These are phyloP conservation scores for Euphrasia arctica DNA, from an alignment of 305 asterid species.

Conservation along the genomic window DNA sequence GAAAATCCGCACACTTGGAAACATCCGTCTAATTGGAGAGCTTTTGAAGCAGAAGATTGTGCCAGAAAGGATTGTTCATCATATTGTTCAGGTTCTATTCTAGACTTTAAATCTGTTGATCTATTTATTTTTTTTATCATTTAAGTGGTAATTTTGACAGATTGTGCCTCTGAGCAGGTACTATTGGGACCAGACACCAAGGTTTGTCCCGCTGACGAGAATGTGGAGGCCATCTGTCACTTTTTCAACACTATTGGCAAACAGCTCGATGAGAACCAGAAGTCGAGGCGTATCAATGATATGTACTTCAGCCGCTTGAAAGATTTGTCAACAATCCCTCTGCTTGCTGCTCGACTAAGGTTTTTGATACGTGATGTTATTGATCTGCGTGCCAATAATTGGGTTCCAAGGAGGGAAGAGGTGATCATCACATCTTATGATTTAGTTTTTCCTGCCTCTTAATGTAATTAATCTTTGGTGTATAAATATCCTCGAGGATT, in stretches of 20 bases:
- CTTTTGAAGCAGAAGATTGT: conserved; percentile 96
- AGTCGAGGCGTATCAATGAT: conserved; percentile 70
- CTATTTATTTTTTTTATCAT: not conserved
- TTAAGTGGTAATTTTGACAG: conserved; percentile 16
- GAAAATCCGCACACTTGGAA: conserved; percentile 88
- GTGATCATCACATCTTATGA: conserved; percentile 44
- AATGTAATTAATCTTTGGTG: too few relatives aligned
- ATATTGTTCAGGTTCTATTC: conserved; percentile 79
- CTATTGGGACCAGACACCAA: conserved; percentile 64
- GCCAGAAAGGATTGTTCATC: conserved; percentile 89
- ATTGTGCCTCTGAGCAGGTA: conserved; percentile 50
- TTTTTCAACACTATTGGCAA: conserved; percentile 92
- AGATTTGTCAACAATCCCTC: conserved; percentile 69
- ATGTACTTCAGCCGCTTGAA: conserved; percentile 63
- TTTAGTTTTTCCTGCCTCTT: not conserved
- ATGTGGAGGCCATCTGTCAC: conserved; percentile 95
- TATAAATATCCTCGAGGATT: not conserved
- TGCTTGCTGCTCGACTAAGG: conserved; percentile 65
- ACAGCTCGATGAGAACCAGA: conserved; percentile 85
- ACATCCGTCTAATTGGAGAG: conserved; percentile 93
- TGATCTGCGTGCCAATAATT: conserved; percentile 73
- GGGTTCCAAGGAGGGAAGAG: conserved; percentile 97
- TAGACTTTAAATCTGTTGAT: not conserved
- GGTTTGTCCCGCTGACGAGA: conserved; percentile 84
- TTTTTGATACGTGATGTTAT: conserved; percentile 82